Base-by-base conservation (phyloP, 176 grass and related monocot genomes). In the Bromus sterilis region DNA sequence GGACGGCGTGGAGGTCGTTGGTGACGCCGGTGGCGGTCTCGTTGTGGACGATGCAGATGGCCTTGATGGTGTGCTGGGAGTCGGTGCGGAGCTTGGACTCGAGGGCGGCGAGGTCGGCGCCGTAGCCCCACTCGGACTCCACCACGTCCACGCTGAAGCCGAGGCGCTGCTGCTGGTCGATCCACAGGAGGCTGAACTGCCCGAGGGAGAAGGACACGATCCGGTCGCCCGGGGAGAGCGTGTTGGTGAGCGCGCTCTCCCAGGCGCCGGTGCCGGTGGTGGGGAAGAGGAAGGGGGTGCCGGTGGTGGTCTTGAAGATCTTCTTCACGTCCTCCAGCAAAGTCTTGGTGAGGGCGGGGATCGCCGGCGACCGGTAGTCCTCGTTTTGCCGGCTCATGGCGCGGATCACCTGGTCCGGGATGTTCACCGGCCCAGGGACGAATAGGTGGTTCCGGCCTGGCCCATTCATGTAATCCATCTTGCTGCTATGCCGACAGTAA, bases 201-300 rank as follows among this genome's bases (percentile, higher is more conserved):
- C 96, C 96, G 25, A 99, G 87, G 44, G 91, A 76, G 75, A 98
- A 98, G 26, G 96, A 95, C 11, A 95, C 79, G 30, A 98, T 88
- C 39, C 37, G 40, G 82, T 95, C 93, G 11, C 96, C 93, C 0
- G 96, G 96, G 4, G 93, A 99, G 9, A 99, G 72, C n/a, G 96
- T 99, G 84, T 99, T 99, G n/a, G 96, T 95, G 14, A 99, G 91
- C 11, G 96, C 93, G 89, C 96, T 99, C 90, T 99, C 96, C 96
- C 96, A 95, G 13, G 93, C 93, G 25, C 96, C 96, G 11, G 93
- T 99, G 33, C 96, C 94, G 6, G 96, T 99, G 13, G 91, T 99
- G 5, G 96, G 96, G 82, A 99, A 93, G 20, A 99, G 34, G 82
- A 99, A 95, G 8, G 91, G 83, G 33, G 91, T 95, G 65, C 93